Base-by-base conservation (phyloP, 495 filamentous ascomycete species). In the Aspergillus sclerotioniger region DNA sequence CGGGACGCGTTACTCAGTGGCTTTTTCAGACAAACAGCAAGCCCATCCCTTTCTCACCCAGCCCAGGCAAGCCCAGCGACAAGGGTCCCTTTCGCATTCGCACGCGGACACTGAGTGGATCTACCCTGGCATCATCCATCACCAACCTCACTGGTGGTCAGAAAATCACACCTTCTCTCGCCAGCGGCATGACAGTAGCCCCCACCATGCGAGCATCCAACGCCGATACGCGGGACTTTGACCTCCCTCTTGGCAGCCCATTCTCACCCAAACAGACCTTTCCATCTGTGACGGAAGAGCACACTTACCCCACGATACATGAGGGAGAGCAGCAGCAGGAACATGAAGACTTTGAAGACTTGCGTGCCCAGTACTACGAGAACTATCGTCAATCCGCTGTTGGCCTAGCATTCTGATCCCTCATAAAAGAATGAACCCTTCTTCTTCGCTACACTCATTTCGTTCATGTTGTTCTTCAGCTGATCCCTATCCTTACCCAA, bases 61-160 rank as follows among this genome's bases (percentile, higher is more conserved):
- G 16, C 46, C 63, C 31, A 31, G 60, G 28, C 51, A 67, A 66
- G 51, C 46, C 51, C 59, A 50, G 56, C 12, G 59, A 62, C 17
- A 68, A 67, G 19, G 58, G 62, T 21, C 62, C 51, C 17, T 68
- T 71, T 20, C 73, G 70, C 60, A 69, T 70, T 35, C 70, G 71
- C 58, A 65, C 69, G 37, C 76, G 73, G 39, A 76, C 74, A 1
- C 50, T 75, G 32, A 79, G 76, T 50, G 74, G 74, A 15, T 74
- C 72, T 10, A 77, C 76, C 5, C 54, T 75, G 43, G 64, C 60
- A 12, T 73, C 76, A 3, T 62, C 62, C 10, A 57, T 65, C 6
- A 72, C 67, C n/a, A 66, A 58, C 52, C 54, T 66, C 28, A 65
- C 64, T 15, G 59, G 61, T 1, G 50, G 17, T 28, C 45, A 16